phyloP scores from a whole-genome alignment of 169 alveolate genomes.

The Cryptosporidium xiaoi region DNA sequence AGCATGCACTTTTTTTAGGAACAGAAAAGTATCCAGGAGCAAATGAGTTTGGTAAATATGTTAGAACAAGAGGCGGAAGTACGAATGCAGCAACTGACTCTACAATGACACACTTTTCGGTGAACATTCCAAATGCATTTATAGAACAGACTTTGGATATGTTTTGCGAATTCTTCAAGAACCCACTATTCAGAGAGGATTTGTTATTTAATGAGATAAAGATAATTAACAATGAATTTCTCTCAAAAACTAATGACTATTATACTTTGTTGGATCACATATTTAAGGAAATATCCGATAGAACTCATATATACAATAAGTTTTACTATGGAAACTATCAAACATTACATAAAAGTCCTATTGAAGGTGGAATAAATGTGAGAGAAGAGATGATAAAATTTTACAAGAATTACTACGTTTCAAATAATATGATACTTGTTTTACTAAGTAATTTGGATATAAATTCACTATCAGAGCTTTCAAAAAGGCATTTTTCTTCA shows the following conservation, averaged over 20 bases:
- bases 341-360: slow-evolving; percentile 7
- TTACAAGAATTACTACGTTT: slow-evolving; percentile 32
- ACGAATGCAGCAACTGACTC: slow-evolving; percentile 79
- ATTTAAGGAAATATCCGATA: slow-evolving; percentile 27
- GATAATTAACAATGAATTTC: slow-evolving; percentile 26
- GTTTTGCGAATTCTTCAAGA: slow-evolving; percentile 58
- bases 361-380: slow-evolving; percentile 24
- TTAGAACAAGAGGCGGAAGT: slow-evolving; percentile 81
- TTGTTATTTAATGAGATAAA: slow-evolving; percentile 26
- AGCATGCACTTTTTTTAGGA: slow-evolving; percentile 88
- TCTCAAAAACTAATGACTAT: slow-evolving; percentile 25
- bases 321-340: slow-evolving; percentile 29
- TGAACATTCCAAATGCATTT: slow-evolving; percentile 22
- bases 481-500: slow-evolving; percentile 11
- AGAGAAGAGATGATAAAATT: slow-evolving; percentile 29
- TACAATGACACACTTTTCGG: slow-evolving; percentile 39
- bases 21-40: slow-evolving; percentile 84
- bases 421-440: slow-evolving; percentile 34
- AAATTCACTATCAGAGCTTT: not conserved
- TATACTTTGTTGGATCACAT: slow-evolving; percentile 36
- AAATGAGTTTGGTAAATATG: slow-evolving; percentile 76
- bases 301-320: slow-evolving; percentile 43
- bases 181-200: slow-evolving; percentile 34
- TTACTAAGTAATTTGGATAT: slow-evolving; percentile 14
- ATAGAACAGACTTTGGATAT: slow-evolving; percentile 33